phyloP scores from a whole-genome alignment of 805 yeast species.

The Lachancea lanzarotensis region DNA sequence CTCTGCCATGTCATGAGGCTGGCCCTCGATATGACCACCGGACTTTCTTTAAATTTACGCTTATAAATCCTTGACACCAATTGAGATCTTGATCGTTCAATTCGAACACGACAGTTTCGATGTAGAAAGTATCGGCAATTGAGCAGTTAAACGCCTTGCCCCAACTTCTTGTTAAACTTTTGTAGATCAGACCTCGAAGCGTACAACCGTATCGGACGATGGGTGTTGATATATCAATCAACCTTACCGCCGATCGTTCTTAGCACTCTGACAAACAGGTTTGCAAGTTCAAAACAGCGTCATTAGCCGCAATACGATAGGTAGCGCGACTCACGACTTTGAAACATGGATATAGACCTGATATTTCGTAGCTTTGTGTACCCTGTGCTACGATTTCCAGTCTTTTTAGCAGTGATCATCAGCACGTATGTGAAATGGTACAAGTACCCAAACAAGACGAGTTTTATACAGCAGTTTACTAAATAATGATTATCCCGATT shows the following conservation, averaged over 20 bases:
- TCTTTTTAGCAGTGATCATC: conserved; percentile 10
- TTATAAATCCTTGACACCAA: too few relatives aligned
- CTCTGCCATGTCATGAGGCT: not conserved
- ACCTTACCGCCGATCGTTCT: not conserved
- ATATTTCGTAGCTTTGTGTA: conserved; percentile 12
- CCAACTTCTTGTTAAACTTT: too few relatives aligned
- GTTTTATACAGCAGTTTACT: not conserved
- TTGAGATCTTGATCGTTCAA: too few relatives aligned
- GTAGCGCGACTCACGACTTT: not conserved
- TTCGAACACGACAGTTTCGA: too few relatives aligned
- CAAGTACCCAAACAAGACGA: too few relatives aligned
- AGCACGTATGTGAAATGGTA: conserved; percentile 4
- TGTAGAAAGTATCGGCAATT: too few relatives aligned
- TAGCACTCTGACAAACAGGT: too few relatives aligned
- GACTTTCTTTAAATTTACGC: too few relatives aligned
- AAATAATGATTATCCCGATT: conserved; percentile 11
- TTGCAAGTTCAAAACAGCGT: too few relatives aligned
- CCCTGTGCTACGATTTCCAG: conserved; percentile 21
- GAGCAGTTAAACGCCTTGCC: too few relatives aligned
- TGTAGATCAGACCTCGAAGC: too few relatives aligned
- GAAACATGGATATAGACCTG: conserved; percentile 14
- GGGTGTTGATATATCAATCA: not conserved
- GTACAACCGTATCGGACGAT: not conserved
- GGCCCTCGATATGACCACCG: not conserved
- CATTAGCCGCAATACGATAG: too few relatives aligned